Percentiles rank a stretch among this genome's conserved stretches.
phyloP scores from a whole-genome alignment of 192 early-diverging fungal genomes.

The Powellomyces hirtus region DNA sequence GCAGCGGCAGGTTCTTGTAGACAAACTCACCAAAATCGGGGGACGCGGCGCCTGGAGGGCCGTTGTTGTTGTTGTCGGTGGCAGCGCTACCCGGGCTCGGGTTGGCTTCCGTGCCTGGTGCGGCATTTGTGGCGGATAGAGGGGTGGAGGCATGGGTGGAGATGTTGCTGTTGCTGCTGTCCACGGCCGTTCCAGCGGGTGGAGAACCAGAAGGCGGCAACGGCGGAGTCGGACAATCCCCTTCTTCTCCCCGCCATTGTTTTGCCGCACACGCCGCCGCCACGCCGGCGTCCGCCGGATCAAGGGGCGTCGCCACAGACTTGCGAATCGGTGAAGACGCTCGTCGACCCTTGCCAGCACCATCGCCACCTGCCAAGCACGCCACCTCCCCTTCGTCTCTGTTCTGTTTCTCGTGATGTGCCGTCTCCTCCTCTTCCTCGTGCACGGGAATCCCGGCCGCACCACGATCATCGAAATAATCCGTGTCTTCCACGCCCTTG shows the following conservation, averaged over 20 bases:
- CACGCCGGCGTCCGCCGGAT: not conserved
- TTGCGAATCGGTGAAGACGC: not conserved
- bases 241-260: not conserved
- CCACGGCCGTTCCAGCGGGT: not conserved
- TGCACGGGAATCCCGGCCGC: conserved; percentile 33
- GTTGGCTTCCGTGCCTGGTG: not conserved
- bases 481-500: conserved; percentile 76
- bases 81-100: not conserved
- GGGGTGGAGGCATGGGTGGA: not conserved
- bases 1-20: conserved; percentile 83
- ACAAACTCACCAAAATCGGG: conserved; percentile 86
- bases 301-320: not conserved
- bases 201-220: not conserved
- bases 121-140: not conserved
- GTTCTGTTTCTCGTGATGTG: not conserved
- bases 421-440: conserved; percentile 12
- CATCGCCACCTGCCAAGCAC: not conserved
- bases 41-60: too few species aligned
- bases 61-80: too few species aligned
- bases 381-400: not conserved
- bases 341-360: not conserved
- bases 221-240: not conserved
- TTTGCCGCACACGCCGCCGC: not conserved
- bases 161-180: too few species aligned
- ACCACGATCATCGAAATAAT: conserved; percentile 92